These are phyloP conservation scores for Xerocomellus intermedius DNA, from an alignment of 768 basidiomycete species.

Conservation along the genomic window DNA sequence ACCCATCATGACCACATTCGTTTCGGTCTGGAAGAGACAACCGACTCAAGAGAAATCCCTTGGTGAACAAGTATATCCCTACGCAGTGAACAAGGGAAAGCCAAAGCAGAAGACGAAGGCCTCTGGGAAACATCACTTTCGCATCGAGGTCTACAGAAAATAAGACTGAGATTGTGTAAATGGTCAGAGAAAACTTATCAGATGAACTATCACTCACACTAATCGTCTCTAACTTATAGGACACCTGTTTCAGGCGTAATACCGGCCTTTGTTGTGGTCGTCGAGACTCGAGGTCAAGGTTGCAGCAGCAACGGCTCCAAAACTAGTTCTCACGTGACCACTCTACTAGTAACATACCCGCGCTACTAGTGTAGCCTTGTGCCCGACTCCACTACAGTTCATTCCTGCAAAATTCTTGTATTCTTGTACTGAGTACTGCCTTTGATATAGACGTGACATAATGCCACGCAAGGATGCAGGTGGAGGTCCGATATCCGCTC, in stretches of 20 bases:
- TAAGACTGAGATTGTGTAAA: background rate
- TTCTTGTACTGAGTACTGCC: background rate
- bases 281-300: too few species aligned
- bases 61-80: slow-evolving; percentile 86
- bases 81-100: slow-evolving; percentile 66
- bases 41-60: slow-evolving; percentile 88
- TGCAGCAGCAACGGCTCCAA: too few species aligned
- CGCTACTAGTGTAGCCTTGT: too few species aligned
- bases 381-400: too few species aligned
- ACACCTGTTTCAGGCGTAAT: background rate
- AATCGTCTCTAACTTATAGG: background rate
- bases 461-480: slow-evolving; percentile 74
- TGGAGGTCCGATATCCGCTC: slow-evolving; percentile 58
- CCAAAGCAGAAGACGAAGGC: slow-evolving; percentile 46
- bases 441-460: background rate
- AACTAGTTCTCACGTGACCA: slow-evolving; percentile 7
- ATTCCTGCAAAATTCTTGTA: background rate
- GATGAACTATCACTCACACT: background rate
- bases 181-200: background rate
- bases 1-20: slow-evolving; percentile 57
- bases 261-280: background rate
- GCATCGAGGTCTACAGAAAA: slow-evolving; percentile 4
- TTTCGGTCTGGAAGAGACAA: slow-evolving; percentile 29
- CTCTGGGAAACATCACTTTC: slow-evolving; percentile 18
- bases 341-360: background rate